phyloP scores from a whole-genome alignment of 495 filamentous ascomycete genomes.

The Neurospora sp. region DNA sequence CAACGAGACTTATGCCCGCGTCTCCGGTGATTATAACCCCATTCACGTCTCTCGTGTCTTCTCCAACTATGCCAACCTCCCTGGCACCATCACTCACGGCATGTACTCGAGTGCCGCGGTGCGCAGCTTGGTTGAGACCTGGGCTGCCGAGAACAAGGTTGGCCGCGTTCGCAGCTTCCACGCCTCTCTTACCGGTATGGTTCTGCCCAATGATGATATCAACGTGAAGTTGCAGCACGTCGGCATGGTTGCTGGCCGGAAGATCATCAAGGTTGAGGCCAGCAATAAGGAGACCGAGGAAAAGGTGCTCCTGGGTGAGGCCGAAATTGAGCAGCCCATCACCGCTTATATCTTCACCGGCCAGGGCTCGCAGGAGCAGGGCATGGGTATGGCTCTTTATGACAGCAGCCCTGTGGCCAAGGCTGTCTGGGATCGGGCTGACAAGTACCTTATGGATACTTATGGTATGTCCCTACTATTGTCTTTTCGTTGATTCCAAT shows the following conservation, averaged over 20 bases:
- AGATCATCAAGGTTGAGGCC: constrained; percentile 97
- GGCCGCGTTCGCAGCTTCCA: constrained; percentile 96
- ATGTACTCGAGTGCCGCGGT: constrained; percentile 99
- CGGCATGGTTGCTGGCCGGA: constrained; percentile 94
- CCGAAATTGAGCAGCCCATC: constrained; percentile 97
- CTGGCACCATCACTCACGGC: constrained; percentile 94
- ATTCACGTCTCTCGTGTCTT: constrained; percentile 98
- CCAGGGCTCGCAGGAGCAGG: constrained; percentile 95
- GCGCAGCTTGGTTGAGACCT: constrained; percentile 95
- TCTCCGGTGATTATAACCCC: constrained; percentile 97
- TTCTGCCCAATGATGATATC: constrained; percentile 90
- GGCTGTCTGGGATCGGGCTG: constrained; percentile 96
- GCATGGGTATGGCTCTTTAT: constrained; percentile 99
- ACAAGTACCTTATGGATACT: constrained; percentile 96
- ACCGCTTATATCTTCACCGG: constrained; percentile 97
- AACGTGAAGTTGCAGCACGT: constrained; percentile 90
- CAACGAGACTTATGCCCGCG: constrained; percentile 94
- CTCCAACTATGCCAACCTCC: constrained; percentile 85
- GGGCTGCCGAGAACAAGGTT: constrained; percentile 97
- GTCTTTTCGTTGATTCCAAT: neutral
- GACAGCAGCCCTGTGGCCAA: constrained; percentile 81
- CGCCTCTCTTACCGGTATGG: constrained; percentile 92
- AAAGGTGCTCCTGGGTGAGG: constrained; percentile 88
- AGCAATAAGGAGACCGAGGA: constrained; percentile 90
- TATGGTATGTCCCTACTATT: constrained; percentile 59